phyloP scores from a whole-genome alignment of 805 yeast species.

The Starmerella powellii region DNA sequence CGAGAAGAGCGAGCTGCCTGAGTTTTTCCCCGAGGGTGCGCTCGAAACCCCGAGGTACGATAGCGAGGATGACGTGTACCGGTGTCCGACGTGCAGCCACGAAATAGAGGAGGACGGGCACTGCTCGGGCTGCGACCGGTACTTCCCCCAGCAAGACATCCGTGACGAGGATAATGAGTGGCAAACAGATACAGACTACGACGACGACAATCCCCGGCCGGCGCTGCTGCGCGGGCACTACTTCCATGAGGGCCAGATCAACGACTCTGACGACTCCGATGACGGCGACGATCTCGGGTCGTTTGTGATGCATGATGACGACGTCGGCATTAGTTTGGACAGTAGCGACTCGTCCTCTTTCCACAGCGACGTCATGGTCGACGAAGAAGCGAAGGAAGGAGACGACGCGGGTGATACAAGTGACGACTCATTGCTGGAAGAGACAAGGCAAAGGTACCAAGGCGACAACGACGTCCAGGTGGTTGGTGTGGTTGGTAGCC shows the following conservation, averaged over 20 bases:
- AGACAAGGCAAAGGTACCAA: not conserved
- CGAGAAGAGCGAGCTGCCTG: not conserved
- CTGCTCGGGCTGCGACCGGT: conserved; percentile 45
- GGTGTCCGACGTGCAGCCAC: conserved; percentile 61
- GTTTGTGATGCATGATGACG: too few species aligned
- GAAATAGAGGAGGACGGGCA: conserved; percentile 44
- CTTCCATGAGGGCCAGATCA: not conserved
- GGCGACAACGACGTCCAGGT: conserved; percentile 10
- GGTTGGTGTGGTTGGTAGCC: conserved; percentile 1
- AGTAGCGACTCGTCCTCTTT: too few species aligned
- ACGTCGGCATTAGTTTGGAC: too few species aligned
- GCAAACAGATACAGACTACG: conserved; percentile 4
- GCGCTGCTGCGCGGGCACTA: not conserved
- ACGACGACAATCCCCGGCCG: conserved; percentile 3
- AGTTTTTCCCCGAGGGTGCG: conserved; percentile 1
- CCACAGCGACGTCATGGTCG: not conserved
- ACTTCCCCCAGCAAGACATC: conserved; percentile 2
- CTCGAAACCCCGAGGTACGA: conserved; percentile 35
- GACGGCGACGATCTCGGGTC: conserved; percentile 5
- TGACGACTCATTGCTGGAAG: conserved; percentile 11
- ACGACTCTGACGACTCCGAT: not conserved
- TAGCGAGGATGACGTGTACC: conserved; percentile 49
- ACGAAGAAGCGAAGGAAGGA: not conserved
- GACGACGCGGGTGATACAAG: conserved; percentile 1
- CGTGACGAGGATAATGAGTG: conserved; percentile 7